Evolutionary conservation across 2,329 filamentous ascomycete genomes (phyloP).

Genomic region (Aspergillus sp.): DNA sequence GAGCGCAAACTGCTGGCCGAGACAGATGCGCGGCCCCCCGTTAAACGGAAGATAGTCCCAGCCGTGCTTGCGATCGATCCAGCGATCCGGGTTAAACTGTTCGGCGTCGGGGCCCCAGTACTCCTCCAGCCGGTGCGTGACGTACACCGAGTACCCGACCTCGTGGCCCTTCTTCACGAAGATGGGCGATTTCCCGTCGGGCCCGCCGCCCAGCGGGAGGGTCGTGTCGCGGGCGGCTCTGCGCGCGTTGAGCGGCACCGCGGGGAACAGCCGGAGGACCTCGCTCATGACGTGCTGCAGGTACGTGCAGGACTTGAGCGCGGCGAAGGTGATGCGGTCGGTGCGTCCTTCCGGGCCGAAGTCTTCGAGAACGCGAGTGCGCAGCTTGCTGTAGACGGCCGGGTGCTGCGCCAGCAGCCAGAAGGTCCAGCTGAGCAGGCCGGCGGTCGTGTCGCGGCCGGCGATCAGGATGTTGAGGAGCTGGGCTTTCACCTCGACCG

Average conservation of each 20-base stretch:
- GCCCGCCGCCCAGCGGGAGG: conserved; percentile 60
- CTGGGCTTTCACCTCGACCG: not conserved
- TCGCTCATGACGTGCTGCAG: not conserved
- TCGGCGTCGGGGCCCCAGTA: conserved; percentile 39
- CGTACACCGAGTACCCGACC: conserved; percentile 45
- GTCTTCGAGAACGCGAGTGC: not conserved
- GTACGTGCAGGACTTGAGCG: not conserved
- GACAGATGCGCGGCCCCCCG: conserved; percentile 49
- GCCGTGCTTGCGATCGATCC: conserved; percentile 44
- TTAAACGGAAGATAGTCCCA: conserved; percentile 51
- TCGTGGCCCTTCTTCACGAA: conserved; percentile 45
- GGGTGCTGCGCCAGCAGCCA: conserved; percentile 1
- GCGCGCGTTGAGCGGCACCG: conserved; percentile 74
- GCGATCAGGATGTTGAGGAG: conserved; percentile 62
- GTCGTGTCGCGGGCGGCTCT: conserved; percentile 65
- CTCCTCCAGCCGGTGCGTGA: conserved; percentile 40
- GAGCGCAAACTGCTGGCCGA: conserved; percentile 57
- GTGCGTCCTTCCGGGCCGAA: not conserved
- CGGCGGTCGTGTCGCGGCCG: conserved; percentile 77
- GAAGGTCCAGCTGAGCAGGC: conserved; percentile 50
- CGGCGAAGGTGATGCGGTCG: not conserved
- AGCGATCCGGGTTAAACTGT: conserved; percentile 44
- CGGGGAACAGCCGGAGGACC: conserved; percentile 66
- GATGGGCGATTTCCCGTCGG: conserved; percentile 38
- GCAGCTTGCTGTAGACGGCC: not conserved